A percentile compares a stretch with the other conserved stretches of the same genome.
These are phyloP conservation scores for Penicillium salamii DNA, from an alignment of 495 filamentous ascomycete genomes.

Conservation along the genomic window DNA sequence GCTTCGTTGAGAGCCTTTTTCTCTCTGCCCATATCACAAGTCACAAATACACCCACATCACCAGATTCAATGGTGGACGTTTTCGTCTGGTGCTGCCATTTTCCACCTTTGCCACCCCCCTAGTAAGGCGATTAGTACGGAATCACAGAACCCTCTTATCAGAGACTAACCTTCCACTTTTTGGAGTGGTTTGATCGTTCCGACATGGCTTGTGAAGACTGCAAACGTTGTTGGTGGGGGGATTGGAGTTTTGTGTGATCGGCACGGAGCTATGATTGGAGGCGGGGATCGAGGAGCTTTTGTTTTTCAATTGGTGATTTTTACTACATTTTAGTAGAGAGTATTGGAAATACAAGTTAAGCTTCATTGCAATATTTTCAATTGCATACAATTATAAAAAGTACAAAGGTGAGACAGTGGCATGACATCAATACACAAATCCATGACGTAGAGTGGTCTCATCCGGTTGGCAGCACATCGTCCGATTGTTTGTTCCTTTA, in stretches of 20 bases:
- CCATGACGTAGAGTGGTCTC: constrained; percentile 29
- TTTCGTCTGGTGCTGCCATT: constrained; percentile 25
- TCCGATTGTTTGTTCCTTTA: background rate
- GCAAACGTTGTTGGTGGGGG: constrained; percentile 4
- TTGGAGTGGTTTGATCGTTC: constrained; percentile 27
- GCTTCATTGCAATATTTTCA: too few relatives aligned
- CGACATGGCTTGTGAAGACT: too few relatives aligned
- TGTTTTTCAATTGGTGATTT: too few relatives aligned
- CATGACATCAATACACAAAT: constrained; percentile 39
- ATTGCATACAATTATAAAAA: too few relatives aligned
- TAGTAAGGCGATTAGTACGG: constrained; percentile 1
- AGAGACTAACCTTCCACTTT: constrained; percentile 36
- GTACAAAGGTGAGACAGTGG: background rate
- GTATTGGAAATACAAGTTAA: too few relatives aligned
- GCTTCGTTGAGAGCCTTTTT: constrained; percentile 72
- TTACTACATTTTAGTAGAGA: too few relatives aligned
- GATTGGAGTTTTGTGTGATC: constrained; percentile 18
- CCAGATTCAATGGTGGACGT: constrained; percentile 59
- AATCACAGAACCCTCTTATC: background rate
- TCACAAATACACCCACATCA: constrained; percentile 83
- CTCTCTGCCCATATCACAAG: constrained; percentile 80
- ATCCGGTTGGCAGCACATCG: constrained; percentile 9
- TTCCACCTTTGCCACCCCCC: constrained; percentile 27
- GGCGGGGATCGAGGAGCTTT: constrained; percentile 9
- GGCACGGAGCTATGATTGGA: constrained; percentile 11